These are phyloP conservation scores for Gonapodya sp. DNA, from an alignment of 192 early-diverging fungal species.

Conservation along the genomic window DNA sequence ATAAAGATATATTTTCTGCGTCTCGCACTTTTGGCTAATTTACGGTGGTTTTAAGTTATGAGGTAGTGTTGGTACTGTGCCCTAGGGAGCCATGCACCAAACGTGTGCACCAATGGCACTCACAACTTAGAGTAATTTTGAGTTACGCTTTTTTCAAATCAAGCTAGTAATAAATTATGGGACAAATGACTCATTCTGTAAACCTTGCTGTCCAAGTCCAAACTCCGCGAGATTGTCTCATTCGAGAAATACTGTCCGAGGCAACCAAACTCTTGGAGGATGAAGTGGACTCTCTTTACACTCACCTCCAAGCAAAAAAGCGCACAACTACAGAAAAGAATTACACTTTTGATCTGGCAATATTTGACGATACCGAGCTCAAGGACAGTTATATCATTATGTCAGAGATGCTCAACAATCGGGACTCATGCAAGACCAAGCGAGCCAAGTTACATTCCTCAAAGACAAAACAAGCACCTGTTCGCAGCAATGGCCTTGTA, in stretches of 20 bases:
- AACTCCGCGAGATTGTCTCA: neutral
- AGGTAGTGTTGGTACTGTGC: neutral
- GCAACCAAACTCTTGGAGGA: neutral
- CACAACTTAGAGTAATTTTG: neutral
- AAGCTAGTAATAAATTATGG: neutral
- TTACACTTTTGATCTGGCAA: neutral
- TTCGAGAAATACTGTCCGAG: constrained; percentile 1
- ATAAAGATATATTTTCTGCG: neutral
- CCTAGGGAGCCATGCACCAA: neutral
- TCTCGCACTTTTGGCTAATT: neutral
- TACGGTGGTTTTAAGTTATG: neutral
- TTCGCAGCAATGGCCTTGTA: neutral
- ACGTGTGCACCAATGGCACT: neutral
- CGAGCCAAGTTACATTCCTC: neutral
- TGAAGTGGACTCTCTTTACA: neutral
- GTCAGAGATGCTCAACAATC: neutral
- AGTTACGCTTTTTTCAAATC: constrained; percentile 2
- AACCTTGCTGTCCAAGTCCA: constrained; percentile 1
- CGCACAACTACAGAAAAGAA: constrained; percentile 2
- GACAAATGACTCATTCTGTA: neutral
- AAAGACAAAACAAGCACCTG: constrained; percentile 1
- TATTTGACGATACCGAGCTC: constrained; percentile 1
- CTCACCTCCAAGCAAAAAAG: neutral
- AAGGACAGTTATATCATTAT: neutral
- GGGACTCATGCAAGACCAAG: neutral